phyloP scores from a whole-genome alignment of 768 basidiomycete species.

The Boletus subparvulus region DNA sequence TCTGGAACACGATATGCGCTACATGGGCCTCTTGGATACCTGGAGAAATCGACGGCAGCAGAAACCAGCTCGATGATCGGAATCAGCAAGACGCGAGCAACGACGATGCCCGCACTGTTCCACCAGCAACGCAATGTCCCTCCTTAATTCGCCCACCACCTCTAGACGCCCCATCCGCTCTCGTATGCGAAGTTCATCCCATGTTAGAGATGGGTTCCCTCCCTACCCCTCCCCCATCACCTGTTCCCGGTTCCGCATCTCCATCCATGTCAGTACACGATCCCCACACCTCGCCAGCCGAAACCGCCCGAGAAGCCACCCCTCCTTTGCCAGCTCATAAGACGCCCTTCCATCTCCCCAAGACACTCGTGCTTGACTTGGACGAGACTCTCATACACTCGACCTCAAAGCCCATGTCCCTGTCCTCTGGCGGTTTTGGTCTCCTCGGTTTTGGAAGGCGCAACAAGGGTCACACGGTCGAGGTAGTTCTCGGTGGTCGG shows the following conservation, averaged over 20 bases:
- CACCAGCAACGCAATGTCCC: conserved; percentile 18
- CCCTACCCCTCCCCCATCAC: conserved; percentile 29
- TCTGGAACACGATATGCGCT: conserved; percentile 68
- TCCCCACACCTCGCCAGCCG: conserved; percentile 17
- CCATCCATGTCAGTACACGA: conserved; percentile 9
- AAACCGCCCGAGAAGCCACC: conserved; percentile 45
- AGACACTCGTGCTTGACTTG: conserved; percentile 95
- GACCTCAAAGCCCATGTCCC: conserved; percentile 74
- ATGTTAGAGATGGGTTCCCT: conserved; percentile 17
- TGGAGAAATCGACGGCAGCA: conserved; percentile 22
- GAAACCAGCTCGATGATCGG: conserved; percentile 10
- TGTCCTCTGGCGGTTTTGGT: conserved; percentile 50
- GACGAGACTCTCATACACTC: conserved; percentile 99
- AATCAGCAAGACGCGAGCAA: conserved; percentile 5
- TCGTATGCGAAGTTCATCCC: conserved; percentile 7
- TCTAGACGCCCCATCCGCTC: conserved; percentile 14
- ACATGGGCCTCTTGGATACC: conserved; percentile 52
- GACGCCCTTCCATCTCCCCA: conserved; percentile 77
- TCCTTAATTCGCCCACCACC: conserved; percentile 27
- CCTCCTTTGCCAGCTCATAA: conserved; percentile 51
- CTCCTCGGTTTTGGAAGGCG: conserved; percentile 59
- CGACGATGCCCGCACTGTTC: conserved; percentile 19
- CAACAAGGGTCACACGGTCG: conserved; percentile 82
- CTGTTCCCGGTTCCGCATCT: conserved; percentile 8
- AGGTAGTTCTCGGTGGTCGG: conserved; percentile 85